phyloP scores from a whole-genome alignment of 176 grass and related monocot genomes.

The Rhynchospora pubera region DNA sequence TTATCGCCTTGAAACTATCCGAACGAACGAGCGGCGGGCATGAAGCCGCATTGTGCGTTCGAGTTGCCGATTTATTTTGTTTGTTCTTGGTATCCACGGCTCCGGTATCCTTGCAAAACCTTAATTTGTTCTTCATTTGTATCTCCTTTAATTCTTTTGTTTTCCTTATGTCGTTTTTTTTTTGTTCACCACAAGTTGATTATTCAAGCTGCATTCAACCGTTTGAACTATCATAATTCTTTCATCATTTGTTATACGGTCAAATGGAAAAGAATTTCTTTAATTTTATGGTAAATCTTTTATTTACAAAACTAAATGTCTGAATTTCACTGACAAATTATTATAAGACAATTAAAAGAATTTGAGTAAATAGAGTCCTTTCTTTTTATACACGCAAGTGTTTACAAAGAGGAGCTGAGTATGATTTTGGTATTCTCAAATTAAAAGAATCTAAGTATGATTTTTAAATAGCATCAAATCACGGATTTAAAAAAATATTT shows the following conservation, averaged over 20 bases:
- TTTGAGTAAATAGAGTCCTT: background rate
- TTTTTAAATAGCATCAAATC: background rate
- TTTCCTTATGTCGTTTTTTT: background rate
- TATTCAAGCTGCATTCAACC: conserved; percentile 10
- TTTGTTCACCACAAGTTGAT: background rate
- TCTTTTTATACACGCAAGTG: background rate
- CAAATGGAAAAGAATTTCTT: background rate
- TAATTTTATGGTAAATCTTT: background rate
- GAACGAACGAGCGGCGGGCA: background rate
- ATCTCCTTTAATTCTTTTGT: background rate
- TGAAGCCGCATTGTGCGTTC: background rate
- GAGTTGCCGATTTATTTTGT: background rate
- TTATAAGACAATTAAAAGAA: background rate
- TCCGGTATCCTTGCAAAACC: background rate
- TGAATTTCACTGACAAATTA: background rate
- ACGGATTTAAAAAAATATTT: background rate
- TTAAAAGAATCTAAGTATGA: background rate
- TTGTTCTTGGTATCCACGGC: background rate
- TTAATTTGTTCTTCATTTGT: background rate
- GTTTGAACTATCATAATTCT: background rate
- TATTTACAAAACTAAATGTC: background rate
- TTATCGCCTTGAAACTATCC: background rate
- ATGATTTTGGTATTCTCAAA: no score
- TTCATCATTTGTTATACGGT: background rate
- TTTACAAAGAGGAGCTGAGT: background rate